phyloP scores from a whole-genome alignment of 257 asterid genomes.

The Przewalskia tangutica region DNA sequence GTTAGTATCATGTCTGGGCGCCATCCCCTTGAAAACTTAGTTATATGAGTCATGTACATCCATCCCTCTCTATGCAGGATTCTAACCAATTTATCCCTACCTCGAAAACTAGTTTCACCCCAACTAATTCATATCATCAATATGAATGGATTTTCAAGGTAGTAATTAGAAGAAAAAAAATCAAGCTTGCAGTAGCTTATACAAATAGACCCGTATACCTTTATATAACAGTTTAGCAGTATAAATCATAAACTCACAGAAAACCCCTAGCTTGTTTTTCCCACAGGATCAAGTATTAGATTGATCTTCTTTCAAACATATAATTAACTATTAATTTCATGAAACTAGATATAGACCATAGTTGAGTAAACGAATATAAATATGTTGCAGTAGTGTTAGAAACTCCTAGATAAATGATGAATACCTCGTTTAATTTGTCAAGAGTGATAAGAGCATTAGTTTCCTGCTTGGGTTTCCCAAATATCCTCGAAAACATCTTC shows the following conservation, averaged over 20 bases:
- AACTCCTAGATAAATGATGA: not conserved
- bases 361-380: not conserved
- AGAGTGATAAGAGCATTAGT: conserved; percentile 13
- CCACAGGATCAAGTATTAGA: not conserved
- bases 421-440: conserved; percentile 13
- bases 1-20: not conserved
- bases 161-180: not conserved
- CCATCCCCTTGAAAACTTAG: not conserved
- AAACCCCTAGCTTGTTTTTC: not conserved
- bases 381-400: not conserved
- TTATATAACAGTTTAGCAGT: not conserved
- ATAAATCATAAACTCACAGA: not conserved
- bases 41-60: not conserved
- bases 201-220: not conserved
- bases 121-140: not conserved
- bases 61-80: not conserved
- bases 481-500: conserved; percentile 10
- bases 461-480: conserved; percentile 11
- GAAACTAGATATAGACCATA: not conserved
- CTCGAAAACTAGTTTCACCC: not conserved
- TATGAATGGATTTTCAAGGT: not conserved
- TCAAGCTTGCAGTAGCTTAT: not conserved
- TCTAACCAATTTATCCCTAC: not conserved
- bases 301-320: not conserved
- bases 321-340: not conserved